phyloP scores from a whole-genome alignment of 208 protist species.

The Leishmania guyanensis region DNA sequence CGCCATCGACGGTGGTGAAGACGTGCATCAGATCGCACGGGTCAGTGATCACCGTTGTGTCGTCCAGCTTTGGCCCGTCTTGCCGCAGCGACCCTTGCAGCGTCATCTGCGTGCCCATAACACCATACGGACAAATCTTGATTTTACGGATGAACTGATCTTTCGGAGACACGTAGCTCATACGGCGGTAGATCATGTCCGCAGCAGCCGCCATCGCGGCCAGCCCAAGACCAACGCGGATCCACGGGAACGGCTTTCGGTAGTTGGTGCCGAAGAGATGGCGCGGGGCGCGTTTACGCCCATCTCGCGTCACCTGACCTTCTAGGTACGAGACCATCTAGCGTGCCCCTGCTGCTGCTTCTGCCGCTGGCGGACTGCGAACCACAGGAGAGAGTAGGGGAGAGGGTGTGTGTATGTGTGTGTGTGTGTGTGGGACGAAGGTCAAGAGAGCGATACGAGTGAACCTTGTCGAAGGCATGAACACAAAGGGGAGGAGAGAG shows the following conservation, averaged over 20 bases:
- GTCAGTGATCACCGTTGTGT: conserved; percentile 70
- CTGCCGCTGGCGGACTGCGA: background rate
- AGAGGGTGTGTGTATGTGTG: background rate
- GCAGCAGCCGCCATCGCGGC: conserved; percentile 38
- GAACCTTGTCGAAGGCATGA: background rate
- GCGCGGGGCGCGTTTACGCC: conserved; percentile 72
- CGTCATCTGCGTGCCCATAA: conserved; percentile 83
- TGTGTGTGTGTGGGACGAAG: background rate
- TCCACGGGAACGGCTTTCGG: conserved; percentile 69
- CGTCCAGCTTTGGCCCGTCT: conserved; percentile 60
- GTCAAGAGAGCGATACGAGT: background rate
- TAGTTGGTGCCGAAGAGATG: conserved; percentile 69
- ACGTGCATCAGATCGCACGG: conserved; percentile 68
- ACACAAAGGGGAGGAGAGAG: background rate
- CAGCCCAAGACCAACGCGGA: conserved; percentile 57
- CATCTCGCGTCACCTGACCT: conserved; percentile 55
- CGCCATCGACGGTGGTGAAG: conserved; percentile 55
- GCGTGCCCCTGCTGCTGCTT: background rate
- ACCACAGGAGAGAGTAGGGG: background rate
- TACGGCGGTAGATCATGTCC: conserved; percentile 50
- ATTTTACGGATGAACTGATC: conserved; percentile 84
- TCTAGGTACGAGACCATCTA: conserved; percentile 42
- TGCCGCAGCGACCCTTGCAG: conserved; percentile 59
- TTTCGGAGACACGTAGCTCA: conserved; percentile 60
- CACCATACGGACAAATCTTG: conserved; percentile 75